These are phyloP conservation scores for Globisporangium apiculatum DNA, from an alignment of 352 stramenopile genomes.

Conservation along the genomic window DNA sequence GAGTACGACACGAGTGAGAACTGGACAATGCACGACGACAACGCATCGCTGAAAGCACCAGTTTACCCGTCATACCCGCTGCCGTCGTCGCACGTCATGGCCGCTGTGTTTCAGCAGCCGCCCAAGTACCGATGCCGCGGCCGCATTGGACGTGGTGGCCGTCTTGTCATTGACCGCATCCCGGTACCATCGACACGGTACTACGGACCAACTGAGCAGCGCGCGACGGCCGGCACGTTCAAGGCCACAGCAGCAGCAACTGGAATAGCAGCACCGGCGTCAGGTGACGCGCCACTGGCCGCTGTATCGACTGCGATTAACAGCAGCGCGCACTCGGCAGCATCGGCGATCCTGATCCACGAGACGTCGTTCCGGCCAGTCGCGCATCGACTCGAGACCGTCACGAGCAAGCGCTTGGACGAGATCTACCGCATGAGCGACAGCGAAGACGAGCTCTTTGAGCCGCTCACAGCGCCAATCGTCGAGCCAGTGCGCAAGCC, in stretches of 20 bases:
- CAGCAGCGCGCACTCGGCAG: constrained; percentile 28
- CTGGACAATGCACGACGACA: no score
- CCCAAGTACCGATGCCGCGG: constrained; percentile 67
- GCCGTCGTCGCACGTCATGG: constrained; percentile 51
- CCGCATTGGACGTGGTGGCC: constrained; percentile 62
- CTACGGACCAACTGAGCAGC: constrained; percentile 41
- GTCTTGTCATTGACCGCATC: constrained; percentile 71
- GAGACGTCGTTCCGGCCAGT: constrained; percentile 49
- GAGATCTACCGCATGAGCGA: constrained; percentile 85
- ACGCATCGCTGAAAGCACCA: constrained; percentile 12
- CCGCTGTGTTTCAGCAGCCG: constrained; percentile 56
- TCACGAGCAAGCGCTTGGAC: constrained; percentile 55
- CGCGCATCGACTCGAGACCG: constrained; percentile 34
- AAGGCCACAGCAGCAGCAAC: neutral
- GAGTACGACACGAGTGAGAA: constrained; percentile 50
- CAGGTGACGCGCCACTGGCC: constrained; percentile 2
- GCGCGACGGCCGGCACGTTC: constrained; percentile 27
- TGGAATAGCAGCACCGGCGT: constrained; percentile 6
- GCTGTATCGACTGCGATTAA: constrained; percentile 16
- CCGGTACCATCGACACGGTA: constrained; percentile 45
- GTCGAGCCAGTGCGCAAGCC: constrained; percentile 42
- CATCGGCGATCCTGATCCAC: constrained; percentile 46
- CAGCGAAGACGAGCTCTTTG: constrained; percentile 72
- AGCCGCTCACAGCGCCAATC: constrained; percentile 48
- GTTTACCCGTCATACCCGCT: constrained; percentile 65